Percentiles rank a stretch among this genome's conserved stretches.
Conservation (phyloP, 164 flowering plant genomes). For the Akebia trifoliata region DNA sequence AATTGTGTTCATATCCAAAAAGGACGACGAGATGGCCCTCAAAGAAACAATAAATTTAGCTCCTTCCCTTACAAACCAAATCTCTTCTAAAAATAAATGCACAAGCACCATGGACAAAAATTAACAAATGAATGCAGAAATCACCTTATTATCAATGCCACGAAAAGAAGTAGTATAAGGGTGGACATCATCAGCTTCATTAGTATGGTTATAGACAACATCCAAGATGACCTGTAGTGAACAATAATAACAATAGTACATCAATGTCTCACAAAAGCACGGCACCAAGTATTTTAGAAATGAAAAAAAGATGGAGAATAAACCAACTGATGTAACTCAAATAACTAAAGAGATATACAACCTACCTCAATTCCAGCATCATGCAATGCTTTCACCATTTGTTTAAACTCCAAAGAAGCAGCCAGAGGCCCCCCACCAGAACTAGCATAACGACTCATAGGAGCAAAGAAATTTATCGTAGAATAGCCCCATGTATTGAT, state of each 20-base stretch:
- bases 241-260: background rate
- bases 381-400: slow-evolving; percentile 96
- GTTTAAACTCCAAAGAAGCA: slow-evolving; percentile 78
- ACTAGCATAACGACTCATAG: slow-evolving; percentile 99
- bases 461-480: slow-evolving; percentile 93
- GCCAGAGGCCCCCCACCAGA: slow-evolving; percentile 78
- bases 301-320: background rate
- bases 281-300: background rate
- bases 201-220: slow-evolving; percentile 97
- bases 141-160: slow-evolving; percentile 94
- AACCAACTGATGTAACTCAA: background rate
- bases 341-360: slow-evolving; percentile 1
- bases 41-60: no score
- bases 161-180: slow-evolving; percentile 96
- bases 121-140: no score
- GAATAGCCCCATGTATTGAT: slow-evolving; percentile 99
- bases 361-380: slow-evolving; percentile 87
- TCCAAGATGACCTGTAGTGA: slow-evolving; percentile 81
- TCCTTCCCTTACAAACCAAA: no score
- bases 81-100: no score
- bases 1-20: no score
- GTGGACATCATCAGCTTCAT: slow-evolving; percentile 81
- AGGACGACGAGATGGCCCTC: no score
- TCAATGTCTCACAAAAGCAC: background rate
- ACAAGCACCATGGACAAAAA: no score